Conservation (phyloP, 2,329 filamentous ascomycete genomes). For the Arthroderma uncinatum region DNA sequence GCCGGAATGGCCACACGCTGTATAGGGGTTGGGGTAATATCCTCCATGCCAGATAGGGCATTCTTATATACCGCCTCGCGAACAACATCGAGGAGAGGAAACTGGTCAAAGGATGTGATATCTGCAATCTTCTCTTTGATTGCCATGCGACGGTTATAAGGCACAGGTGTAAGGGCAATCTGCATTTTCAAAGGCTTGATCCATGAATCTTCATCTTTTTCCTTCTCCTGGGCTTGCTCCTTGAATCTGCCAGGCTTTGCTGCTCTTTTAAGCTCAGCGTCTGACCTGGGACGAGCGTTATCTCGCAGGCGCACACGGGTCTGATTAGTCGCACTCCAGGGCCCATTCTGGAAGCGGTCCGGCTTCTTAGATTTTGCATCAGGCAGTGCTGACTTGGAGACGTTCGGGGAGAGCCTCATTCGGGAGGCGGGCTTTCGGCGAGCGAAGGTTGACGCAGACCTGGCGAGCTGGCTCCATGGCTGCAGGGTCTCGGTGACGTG, state of each 20-base stretch:
- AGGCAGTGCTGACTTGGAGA: slow-evolving; percentile 23
- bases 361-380: slow-evolving; percentile 24
- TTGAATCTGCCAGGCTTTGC: slow-evolving; percentile 26
- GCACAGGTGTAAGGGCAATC: slow-evolving; percentile 59
- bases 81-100: slow-evolving; percentile 61
- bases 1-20: slow-evolving; percentile 81
- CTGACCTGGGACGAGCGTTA: slow-evolving; percentile 26
- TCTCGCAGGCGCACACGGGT: slow-evolving; percentile 32
- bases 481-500: background rate
- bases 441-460: slow-evolving; percentile 6
- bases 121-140: slow-evolving; percentile 53
- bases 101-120: slow-evolving; percentile 68
- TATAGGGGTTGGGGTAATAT: slow-evolving; percentile 74
- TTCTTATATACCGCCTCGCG: slow-evolving; percentile 61
- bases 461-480: slow-evolving; percentile 1
- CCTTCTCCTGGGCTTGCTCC: slow-evolving; percentile 22
- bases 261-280: slow-evolving; percentile 36
- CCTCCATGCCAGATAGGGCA: slow-evolving; percentile 61
- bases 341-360: slow-evolving; percentile 38
- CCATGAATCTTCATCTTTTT: slow-evolving; percentile 40
- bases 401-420: slow-evolving; percentile 31
- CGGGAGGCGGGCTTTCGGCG: slow-evolving; percentile 28
- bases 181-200: slow-evolving; percentile 94
- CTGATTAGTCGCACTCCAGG: slow-evolving; percentile 51
- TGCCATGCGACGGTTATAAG: slow-evolving; percentile 57